phyloP scores from a whole-genome alignment of 345 rosid species.

The Mallotus nudiflorus region DNA sequence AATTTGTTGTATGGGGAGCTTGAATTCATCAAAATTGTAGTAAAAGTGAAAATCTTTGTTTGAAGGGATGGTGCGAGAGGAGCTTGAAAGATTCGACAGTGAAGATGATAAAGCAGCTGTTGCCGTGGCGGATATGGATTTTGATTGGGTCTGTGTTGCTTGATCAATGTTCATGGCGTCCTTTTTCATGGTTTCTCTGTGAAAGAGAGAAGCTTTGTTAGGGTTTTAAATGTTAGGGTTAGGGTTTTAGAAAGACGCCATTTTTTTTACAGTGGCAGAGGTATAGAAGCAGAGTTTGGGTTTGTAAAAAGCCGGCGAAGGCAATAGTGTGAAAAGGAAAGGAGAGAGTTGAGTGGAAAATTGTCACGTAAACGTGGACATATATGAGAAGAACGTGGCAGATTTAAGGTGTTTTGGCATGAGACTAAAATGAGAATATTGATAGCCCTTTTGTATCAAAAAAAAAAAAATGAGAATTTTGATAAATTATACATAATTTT shows the following conservation, averaged over 20 bases:
- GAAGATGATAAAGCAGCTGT: slow-evolving; percentile 45
- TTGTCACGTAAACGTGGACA: slow-evolving; percentile 14
- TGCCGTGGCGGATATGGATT: slow-evolving; percentile 30
- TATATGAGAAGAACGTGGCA: slow-evolving; percentile 2
- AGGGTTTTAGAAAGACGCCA: slow-evolving; percentile 11
- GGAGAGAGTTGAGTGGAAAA: not conserved
- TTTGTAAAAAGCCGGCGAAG: not conserved
- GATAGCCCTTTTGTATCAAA: no score
- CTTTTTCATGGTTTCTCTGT: slow-evolving; percentile 8
- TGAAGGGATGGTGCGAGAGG: slow-evolving; percentile 58
- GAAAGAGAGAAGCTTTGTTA: not conserved
- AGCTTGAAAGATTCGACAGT: slow-evolving; percentile 47
- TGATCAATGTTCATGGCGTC: slow-evolving; percentile 15
- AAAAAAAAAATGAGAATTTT: no score
- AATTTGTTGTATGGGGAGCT: slow-evolving; percentile 50
- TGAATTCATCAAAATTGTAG: slow-evolving; percentile 76
- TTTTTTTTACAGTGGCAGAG: not conserved
- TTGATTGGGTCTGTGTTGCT: slow-evolving; percentile 12
- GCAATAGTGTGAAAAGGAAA: not conserved
- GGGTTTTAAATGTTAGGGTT: slow-evolving; percentile 21
- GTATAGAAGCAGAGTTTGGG: no score
- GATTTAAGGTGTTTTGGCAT: not conserved
- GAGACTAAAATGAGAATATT: no score
- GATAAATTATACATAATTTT: no score
- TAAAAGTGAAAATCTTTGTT: slow-evolving; percentile 79